Evolutionary conservation across 2,329 filamentous ascomycete species (phyloP).

Genomic region (Orbilia blumenaviensis): DNA sequence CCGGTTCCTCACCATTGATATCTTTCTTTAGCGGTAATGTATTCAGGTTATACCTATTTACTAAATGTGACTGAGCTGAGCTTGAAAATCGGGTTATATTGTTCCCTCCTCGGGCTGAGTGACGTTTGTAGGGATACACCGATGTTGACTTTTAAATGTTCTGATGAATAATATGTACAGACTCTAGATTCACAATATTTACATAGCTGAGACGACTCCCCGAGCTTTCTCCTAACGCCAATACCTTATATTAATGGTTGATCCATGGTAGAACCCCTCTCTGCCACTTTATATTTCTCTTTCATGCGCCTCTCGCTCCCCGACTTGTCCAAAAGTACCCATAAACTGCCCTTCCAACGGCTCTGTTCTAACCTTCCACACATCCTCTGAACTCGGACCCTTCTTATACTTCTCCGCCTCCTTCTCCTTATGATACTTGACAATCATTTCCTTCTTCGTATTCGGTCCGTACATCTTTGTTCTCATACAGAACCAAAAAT

Average conservation of each 20-base stretch:
- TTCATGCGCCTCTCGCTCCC: conserved; percentile 10
- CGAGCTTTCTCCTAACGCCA: background rate
- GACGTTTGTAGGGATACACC: background rate
- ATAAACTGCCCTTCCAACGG: conserved; percentile 65
- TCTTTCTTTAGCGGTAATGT: background rate
- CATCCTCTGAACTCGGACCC: conserved; percentile 82
- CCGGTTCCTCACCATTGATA: too few relatives aligned
- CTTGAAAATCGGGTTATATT: conserved; percentile 2
- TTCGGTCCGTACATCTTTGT: conserved; percentile 68
- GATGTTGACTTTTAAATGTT: background rate
- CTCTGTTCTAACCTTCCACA: conserved; percentile 80
- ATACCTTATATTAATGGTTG: background rate
- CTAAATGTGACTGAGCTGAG: conserved; percentile 2
- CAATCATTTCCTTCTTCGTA: conserved; percentile 58
- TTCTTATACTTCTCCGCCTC: conserved; percentile 72
- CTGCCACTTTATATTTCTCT: conserved; percentile 12
- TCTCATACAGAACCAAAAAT: conserved; percentile 99
- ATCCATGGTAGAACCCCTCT: background rate
- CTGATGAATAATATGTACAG: conserved; percentile 22
- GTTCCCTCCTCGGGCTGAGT: background rate
- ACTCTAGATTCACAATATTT: conserved; percentile 19
- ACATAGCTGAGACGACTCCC: background rate
- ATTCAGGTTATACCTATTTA: background rate
- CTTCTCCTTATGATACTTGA: conserved; percentile 60
- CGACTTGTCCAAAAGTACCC: conserved; percentile 4